These are phyloP conservation scores for Gastrolobium villosum DNA, from an alignment of 306 rosid species.

Conservation along the genomic window DNA sequence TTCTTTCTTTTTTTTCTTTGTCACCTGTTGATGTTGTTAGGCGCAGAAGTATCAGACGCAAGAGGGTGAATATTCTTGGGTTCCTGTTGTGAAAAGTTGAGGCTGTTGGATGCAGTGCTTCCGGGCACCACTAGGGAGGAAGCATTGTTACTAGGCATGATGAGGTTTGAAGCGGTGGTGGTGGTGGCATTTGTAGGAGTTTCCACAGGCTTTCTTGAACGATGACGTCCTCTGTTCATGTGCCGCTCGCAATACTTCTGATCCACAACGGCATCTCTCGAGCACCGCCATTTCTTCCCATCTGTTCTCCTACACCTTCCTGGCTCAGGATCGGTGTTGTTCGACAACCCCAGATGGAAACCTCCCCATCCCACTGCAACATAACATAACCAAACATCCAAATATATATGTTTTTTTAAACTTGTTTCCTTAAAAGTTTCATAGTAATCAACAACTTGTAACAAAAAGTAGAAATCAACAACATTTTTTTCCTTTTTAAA, in stretches of 20 bases:
- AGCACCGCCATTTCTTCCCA: slow-evolving; percentile 99
- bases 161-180: slow-evolving; percentile 46
- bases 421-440: no score
- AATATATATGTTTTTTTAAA: no score
- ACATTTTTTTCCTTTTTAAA: no score
- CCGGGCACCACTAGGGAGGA: slow-evolving; percentile 53
- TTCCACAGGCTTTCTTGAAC: slow-evolving; percentile 99
- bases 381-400: background rate
- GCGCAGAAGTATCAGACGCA: slow-evolving; percentile 62
- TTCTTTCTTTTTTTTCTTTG: background rate
- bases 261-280: slow-evolving; percentile 93
- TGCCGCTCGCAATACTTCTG: slow-evolving; percentile 96
- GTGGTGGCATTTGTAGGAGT: slow-evolving; percentile 59
- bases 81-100: slow-evolving; percentile 58
- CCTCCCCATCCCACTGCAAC: slow-evolving; percentile 91
- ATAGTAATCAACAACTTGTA: no score
- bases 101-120: slow-evolving; percentile 57
- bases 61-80: slow-evolving; percentile 62
- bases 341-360: slow-evolving; percentile 90
- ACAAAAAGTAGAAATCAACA: background rate
- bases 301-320: slow-evolving; percentile 99
- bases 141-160: background rate
- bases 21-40: slow-evolving; percentile 72
- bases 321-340: slow-evolving; percentile 95
- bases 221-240: slow-evolving; percentile 98